Evolutionary conservation across 345 rosid genomes (phyloP).

Genomic region (Syzygium aromaticum): DNA sequence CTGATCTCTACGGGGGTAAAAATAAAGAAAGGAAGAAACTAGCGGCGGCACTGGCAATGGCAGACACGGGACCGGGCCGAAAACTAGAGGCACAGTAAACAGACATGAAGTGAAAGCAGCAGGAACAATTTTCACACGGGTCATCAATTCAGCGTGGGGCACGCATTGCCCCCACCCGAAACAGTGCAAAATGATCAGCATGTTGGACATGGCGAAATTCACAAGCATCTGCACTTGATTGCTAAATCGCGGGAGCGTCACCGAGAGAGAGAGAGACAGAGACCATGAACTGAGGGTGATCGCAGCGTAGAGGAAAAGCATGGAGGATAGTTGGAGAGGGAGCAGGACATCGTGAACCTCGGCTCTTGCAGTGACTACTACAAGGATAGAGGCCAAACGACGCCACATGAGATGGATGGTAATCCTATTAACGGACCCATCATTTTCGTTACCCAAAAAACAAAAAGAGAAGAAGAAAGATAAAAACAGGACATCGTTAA

Average conservation of each 20-base stretch:
- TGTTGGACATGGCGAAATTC: neutral
- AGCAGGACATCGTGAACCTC: neutral
- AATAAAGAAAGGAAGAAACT: neutral
- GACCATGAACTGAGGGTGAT: neutral
- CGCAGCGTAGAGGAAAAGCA: neutral
- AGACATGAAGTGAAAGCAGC: neutral
- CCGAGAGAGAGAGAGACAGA: neutral
- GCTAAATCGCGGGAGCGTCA: neutral
- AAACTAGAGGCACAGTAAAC: neutral
- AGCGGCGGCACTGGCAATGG: neutral
- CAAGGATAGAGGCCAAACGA: neutral
- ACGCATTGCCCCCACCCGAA: neutral
- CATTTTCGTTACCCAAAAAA: neutral
- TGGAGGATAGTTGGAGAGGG: neutral
- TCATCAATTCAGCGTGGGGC: neutral
- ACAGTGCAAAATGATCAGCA: neutral
- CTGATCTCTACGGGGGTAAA: neutral
- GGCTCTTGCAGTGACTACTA: neutral
- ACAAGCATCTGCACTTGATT: neutral
- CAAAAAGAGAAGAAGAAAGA: neutral
- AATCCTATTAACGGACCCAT: neutral
- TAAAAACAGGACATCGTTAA: neutral
- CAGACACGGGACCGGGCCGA: neutral
- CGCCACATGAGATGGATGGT: neutral
- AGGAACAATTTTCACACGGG: neutral